Base-by-base conservation (phyloP, 768 basidiomycete genomes). In the Pleurotus tuber-regium region DNA sequence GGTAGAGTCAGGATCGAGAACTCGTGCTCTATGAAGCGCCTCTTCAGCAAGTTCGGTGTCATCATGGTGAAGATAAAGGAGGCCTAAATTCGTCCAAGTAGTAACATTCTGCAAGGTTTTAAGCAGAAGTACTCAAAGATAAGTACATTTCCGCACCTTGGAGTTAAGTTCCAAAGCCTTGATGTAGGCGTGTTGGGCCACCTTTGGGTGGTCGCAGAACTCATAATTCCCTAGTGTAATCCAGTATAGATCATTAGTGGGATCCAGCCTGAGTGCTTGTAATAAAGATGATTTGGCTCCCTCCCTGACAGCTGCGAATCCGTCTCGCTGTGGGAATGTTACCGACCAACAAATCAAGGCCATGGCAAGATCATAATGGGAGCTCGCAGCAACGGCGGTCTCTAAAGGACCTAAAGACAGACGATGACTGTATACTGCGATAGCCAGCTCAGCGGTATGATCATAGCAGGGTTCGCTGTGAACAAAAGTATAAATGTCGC, bases 121-220 rank as follows among this genome's bases (percentile, higher is more conserved):
- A n/a, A n/a, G n/a, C n/a, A n/a, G n/a, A n/a, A n/a, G n/a, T n/a
- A n/a, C n/a, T n/a, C n/a, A n/a, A n/a, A n/a, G 16, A n/a, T 4
- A 14, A 24, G 44, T 24, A 54, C 19, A 35, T 38, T 28, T 52
- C 43, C 24, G 11, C 55, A 89, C 92, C 76, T 96, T 96, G 0
- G 80, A 67, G 63, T 98, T 86, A 31, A 90, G 72, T 59, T 98
- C 95, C 40, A 98, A 67, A 4, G 94, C 87, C 52, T 82, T 87
- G 62, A 98, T 84, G 60, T 92, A 97, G 3, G 92, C 89, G 69
- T 98, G 93, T 66, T 99, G 96, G 2, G 92, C 86, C 1, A 82
- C 73, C 58, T 83, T 87, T 0, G 87, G 78, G 36, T 88, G 83
- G 11, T 70, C 72, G 6, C 76, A 59, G 60, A 92, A 89, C 52